A percentile compares a stretch with the other conserved stretches of the same genome.
Evolutionary conservation across 2,329 filamentous ascomycete species (phyloP).

Genomic region (Neurospora crassa): DNA sequence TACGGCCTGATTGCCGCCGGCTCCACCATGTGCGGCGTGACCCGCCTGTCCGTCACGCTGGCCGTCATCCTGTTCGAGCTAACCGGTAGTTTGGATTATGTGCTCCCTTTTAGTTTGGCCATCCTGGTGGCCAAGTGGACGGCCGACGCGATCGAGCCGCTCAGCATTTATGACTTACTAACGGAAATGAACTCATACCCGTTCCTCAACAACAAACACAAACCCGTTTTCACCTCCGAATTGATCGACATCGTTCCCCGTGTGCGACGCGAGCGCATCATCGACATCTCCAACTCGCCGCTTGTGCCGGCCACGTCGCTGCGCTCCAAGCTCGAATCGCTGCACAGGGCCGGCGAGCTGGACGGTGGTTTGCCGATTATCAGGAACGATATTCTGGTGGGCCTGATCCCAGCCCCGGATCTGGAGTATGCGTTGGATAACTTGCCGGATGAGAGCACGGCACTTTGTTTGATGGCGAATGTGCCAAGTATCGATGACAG

Average conservation of each 20-base stretch:
- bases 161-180: conserved; percentile 90
- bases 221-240: conserved; percentile 81
- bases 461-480: conserved; percentile 73
- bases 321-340: conserved; percentile 67
- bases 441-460: conserved; percentile 63
- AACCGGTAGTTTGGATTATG: conserved; percentile 89
- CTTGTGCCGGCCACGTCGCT: conserved; percentile 68
- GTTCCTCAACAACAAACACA: conserved; percentile 92
- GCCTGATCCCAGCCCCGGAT: conserved; percentile 87
- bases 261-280: conserved; percentile 64
- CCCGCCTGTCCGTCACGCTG: conserved; percentile 81
- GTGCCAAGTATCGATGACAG: conserved; percentile 53
- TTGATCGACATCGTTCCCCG: conserved; percentile 78
- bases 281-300: conserved; percentile 79
- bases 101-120: conserved; percentile 85
- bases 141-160: conserved; percentile 85
- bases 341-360: conserved; percentile 80
- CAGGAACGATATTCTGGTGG: conserved; percentile 68
- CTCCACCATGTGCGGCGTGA: conserved; percentile 96
- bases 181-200: conserved; percentile 97
- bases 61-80: conserved; percentile 94
- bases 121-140: conserved; percentile 98
- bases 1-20: conserved; percentile 93
- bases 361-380: conserved; percentile 88
- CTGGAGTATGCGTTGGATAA: conserved; percentile 87